Base-by-base conservation (phyloP, 352 stramenopile species). In the Achlya hypogyna region DNA sequence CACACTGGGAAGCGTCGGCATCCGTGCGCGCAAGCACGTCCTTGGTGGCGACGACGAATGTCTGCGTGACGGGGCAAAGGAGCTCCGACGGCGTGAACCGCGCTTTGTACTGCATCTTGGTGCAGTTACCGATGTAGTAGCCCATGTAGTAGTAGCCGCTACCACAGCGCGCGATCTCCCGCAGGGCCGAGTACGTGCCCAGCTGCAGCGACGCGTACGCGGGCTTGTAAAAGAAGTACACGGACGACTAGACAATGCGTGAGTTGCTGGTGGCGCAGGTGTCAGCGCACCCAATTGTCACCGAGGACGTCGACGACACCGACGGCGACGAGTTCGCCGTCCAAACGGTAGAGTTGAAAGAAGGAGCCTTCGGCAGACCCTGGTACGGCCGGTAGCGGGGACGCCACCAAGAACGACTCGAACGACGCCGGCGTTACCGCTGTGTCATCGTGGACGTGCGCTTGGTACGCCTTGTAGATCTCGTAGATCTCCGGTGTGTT, bases 211-310 rank as follows among this genome's bases (percentile, higher is more conserved):
- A 52, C 54, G 77, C 72, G 23, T 88, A 77, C 16, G 56, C 62
- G 5, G 83, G 78, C 76, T 88, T 68, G 66, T 89, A 91, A 67
- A 89, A 91, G 16, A 84, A 70, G 69, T 91, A 91, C 8, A 89
- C 81, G 20, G 77, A 87, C 32, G 77, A 87, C 54, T 63, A 63
- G 54, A 56, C 23, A 12, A 53, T 10, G 28, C 28, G 29, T 62
- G 23, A 62, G 14, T n/a, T n/a, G n/a, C n/a, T n/a, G n/a, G n/a
- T n/a, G n/a, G n/a, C n/a, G n/a, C n/a, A 63, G 54, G 53, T 54
- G 29, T 12, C 12, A 10, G n/a, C 22, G 2, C 53, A 63, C 31
- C 29, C 88, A 72, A 10, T 79, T 83, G 40, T 72, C 51, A 4
- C 78, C 77, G 22, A 91, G 72, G 9, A 91, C 63, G 68, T 91